Evolutionary conservation across 208 protist species (phyloP).

Genomic region (Wallacemonas rigidus): DNA sequence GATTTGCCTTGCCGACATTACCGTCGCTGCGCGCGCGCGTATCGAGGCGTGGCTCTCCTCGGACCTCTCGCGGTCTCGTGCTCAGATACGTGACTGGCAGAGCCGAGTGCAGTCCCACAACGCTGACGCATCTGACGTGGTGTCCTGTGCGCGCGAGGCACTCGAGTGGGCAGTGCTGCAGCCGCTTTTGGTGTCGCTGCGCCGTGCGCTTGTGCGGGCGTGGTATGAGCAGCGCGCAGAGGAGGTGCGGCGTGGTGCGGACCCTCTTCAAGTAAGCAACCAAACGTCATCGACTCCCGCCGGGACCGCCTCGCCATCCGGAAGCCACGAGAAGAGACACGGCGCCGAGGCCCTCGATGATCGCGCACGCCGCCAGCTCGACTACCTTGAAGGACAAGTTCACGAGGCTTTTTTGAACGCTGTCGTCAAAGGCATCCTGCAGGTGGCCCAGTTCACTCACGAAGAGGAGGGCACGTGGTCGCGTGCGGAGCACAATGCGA

Average conservation of each 20-base stretch:
- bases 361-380: conserved; percentile 15
- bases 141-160: neutral
- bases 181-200: conserved; percentile 29
- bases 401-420: conserved; percentile 9
- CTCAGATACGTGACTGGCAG: neutral
- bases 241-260: conserved; percentile 25
- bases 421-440: conserved; percentile 2
- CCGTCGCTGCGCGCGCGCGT: conserved; percentile 6
- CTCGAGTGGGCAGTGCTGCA: conserved; percentile 11
- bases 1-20: conserved; percentile 19
- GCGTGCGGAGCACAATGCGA: neutral
- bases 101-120: too few relatives aligned
- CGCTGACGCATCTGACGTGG: neutral
- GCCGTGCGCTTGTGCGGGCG: conserved; percentile 33
- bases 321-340: neutral
- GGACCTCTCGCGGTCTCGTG: neutral
- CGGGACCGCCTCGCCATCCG: neutral
- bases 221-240: conserved; percentile 43
- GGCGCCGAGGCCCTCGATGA: conserved; percentile 4
- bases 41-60: neutral
- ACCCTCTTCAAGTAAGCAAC: conserved; percentile 1
- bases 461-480: neutral
- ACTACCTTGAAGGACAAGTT: conserved; percentile 8
- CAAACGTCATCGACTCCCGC: neutral
- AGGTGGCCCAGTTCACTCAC: neutral